A percentile compares a stretch with the other conserved stretches of the same genome.
These are phyloP conservation scores for Lentinula aciculospora DNA, from an alignment of 768 basidiomycete genomes.

Conservation along the genomic window DNA sequence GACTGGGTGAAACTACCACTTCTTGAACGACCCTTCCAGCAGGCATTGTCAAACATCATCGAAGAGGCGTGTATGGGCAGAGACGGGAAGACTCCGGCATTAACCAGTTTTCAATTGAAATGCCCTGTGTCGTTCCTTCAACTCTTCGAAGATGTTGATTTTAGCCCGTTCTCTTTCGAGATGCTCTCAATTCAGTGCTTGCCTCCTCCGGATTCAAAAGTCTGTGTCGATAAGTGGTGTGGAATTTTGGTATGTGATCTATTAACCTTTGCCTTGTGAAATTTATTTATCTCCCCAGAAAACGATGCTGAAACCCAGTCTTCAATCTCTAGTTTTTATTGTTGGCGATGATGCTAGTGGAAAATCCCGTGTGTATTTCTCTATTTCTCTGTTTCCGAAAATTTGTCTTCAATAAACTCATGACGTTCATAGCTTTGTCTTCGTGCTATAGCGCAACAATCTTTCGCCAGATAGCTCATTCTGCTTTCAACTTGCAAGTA, in stretches of 20 bases:
- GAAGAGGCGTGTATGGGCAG: neutral
- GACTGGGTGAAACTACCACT: neutral
- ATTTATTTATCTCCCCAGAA: neutral
- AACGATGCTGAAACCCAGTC: neutral
- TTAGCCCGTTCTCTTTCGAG: neutral
- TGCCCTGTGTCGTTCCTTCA: neutral
- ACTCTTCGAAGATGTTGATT: neutral
- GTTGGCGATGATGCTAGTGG: neutral
- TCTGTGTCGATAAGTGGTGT: neutral
- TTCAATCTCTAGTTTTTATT: neutral
- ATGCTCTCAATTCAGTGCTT: neutral
- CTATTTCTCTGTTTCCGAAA: neutral
- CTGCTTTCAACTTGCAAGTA: neutral
- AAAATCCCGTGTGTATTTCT: neutral
- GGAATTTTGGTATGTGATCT: neutral
- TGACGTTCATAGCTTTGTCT: neutral
- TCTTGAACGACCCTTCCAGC: neutral
- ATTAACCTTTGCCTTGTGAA: neutral
- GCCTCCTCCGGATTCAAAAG: neutral
- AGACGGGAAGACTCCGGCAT: neutral
- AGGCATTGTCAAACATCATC: neutral
- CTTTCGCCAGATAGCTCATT: neutral
- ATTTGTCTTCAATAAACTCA: neutral
- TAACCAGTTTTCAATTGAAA: neutral
- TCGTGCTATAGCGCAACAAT: neutral